Evolutionary conservation across 148 eudicot genomes (phyloP).

Genomic region (Diospyros lotus): DNA sequence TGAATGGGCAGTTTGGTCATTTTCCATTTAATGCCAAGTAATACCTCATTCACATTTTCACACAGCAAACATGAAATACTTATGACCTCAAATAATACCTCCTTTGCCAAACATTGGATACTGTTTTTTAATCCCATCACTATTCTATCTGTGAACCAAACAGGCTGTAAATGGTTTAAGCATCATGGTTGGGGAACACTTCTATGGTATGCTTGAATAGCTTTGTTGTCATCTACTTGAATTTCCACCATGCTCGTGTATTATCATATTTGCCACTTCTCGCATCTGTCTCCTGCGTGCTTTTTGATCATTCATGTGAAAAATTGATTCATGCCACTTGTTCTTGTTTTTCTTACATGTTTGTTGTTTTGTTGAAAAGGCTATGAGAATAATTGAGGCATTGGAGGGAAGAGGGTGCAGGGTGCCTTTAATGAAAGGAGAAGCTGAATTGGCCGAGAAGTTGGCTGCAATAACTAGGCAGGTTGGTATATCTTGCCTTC

Average conservation of each 20-base stretch:
- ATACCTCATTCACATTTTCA: no score
- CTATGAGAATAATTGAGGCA: slow-evolving; percentile 93
- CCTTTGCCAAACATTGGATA: no score
- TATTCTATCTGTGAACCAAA: no score
- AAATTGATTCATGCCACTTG: not conserved
- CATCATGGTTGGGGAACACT: slow-evolving; percentile 2
- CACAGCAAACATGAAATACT: no score
- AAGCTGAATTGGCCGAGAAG: slow-evolving; percentile 90
- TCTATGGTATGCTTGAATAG: slow-evolving; percentile 1
- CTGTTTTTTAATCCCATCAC: no score
- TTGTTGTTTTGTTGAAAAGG: slow-evolving; percentile 28
- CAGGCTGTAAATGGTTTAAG: not conserved
- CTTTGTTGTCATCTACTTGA: not conserved
- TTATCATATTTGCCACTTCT: not conserved
- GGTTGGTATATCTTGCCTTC: slow-evolving; percentile 33
- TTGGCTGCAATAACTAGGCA: slow-evolving; percentile 74
- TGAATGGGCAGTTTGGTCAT: no score
- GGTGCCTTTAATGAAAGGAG: slow-evolving; percentile 86
- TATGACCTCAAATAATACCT: no score
- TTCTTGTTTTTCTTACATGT: not conserved
- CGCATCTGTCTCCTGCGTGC: not conserved
- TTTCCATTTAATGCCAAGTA: no score
- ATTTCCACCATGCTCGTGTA: not conserved
- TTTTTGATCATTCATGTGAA: not conserved
- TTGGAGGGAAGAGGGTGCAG: slow-evolving; percentile 87